Conservation (phyloP, 352 stramenopile species). For the Phytophthora quininea region DNA sequence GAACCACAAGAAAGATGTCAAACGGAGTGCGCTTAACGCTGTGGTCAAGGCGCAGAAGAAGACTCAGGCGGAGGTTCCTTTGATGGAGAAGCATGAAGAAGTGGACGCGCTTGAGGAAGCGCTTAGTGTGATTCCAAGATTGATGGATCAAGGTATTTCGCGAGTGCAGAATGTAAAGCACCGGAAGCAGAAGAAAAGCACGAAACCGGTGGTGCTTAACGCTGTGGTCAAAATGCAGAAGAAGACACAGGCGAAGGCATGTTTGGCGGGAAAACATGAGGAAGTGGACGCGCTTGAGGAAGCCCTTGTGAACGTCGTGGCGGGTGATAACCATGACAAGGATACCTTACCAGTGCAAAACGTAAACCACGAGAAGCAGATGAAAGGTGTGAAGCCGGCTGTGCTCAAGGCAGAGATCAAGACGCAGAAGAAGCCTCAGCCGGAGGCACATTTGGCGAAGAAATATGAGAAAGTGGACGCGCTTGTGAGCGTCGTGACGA, state of each 20-base stretch:
- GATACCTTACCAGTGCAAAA: slow-evolving; percentile 8
- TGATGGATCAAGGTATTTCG: neutral
- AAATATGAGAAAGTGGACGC: neutral
- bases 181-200: slow-evolving; percentile 11
- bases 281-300: neutral
- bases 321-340: too few species aligned
- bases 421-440: slow-evolving; percentile 4
- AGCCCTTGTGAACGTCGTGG: too few species aligned
- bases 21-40: neutral
- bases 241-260: slow-evolving; percentile 5
- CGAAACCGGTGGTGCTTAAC: slow-evolving; percentile 6
- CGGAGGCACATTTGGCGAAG: slow-evolving; percentile 13
- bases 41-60: neutral
- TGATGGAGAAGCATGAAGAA: neutral
- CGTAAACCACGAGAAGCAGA: slow-evolving; percentile 8
- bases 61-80: neutral
- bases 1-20: neutral
- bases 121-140: neutral
- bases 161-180: slow-evolving; percentile 10
- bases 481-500: too few species aligned
- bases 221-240: neutral
- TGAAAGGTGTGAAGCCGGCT: slow-evolving; percentile 12
- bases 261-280: slow-evolving; percentile 10
- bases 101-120: neutral
- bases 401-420: neutral